Conservation (phyloP, 2,329 filamentous ascomycete species). For the Pseudofabraea citricarpa region DNA sequence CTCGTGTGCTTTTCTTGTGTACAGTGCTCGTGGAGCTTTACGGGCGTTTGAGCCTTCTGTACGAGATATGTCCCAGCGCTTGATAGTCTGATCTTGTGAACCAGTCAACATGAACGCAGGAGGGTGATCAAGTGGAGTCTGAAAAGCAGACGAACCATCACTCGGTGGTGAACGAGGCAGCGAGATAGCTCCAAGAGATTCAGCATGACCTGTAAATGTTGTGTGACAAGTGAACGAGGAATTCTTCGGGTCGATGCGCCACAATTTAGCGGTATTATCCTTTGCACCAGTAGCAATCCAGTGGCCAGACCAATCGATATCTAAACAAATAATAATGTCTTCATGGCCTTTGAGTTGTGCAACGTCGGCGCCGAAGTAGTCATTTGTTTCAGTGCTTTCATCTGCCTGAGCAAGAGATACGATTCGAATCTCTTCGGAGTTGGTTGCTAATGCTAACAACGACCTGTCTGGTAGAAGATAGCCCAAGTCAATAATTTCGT, state of each 20-base stretch:
- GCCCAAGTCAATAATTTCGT: constrained; percentile 93
- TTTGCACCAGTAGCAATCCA: constrained; percentile 97
- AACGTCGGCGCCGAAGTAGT: constrained; percentile 86
- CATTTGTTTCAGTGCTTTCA: constrained; percentile 27
- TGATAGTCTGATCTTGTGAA: constrained; percentile 92
- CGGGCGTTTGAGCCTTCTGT: constrained; percentile 40
- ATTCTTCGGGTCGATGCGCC: constrained; percentile 75
- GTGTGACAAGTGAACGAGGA: constrained; percentile 76
- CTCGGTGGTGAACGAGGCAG: constrained; percentile 68
- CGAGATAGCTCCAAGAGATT: constrained; percentile 86
- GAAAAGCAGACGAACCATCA: constrained; percentile 63
- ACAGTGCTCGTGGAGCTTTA: constrained; percentile 62
- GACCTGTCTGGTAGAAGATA: constrained; percentile 79
- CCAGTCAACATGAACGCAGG: constrained; percentile 85
- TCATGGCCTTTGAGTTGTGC: constrained; percentile 83
- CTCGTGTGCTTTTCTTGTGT: constrained; percentile 92
- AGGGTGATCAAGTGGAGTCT: constrained; percentile 71
- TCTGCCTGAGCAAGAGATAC: constrained; percentile 57
- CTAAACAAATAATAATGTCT: constrained; percentile 92
- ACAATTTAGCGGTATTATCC: constrained; percentile 89
- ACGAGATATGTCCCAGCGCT: constrained; percentile 80
- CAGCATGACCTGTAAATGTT: constrained; percentile 84
- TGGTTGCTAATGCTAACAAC: constrained; percentile 84
- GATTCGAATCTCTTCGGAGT: constrained; percentile 87
- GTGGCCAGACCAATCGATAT: constrained; percentile 93